Base-by-base conservation (phyloP, 768 basidiomycete species). In the Galerina sulciceps region DNA sequence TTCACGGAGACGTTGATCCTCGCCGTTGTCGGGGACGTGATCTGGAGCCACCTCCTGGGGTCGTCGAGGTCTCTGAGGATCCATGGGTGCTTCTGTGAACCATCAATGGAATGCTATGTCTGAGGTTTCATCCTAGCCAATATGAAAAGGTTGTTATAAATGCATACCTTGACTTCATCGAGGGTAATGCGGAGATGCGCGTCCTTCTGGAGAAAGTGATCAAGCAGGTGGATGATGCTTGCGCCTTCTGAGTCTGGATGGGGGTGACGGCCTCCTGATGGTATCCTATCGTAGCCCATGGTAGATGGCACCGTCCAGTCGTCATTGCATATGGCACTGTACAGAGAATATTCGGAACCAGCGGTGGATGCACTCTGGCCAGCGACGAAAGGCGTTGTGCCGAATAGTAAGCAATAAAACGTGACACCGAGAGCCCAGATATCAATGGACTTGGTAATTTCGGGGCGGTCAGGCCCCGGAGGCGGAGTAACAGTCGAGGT, bases 341-440 rank as follows among this genome's bases (percentile, higher is more conserved):
- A 96, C 51, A 97, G 75, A 54, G 81, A 82, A 71, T 85, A 97
- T 73, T 95, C 92, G 36, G 72, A 69, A 36, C 63, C 65, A 20
- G 42, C 17, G 13, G n/a, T 15, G 20, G 45, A 20, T 65, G 65
- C 20, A 59, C 65, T 64, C 66, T 55, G 51, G 43, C 69, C 66
- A 2, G 75, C 64, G 18, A 68, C 58, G 73, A 95, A 99, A 1
- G 96, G 96, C 1, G 90, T 85, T 55, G 77, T 79, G 10, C 94
- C 97, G 63, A 96, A 98, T 1, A 99, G 82, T 45, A 99, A 84
- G 69, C 95, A 96, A 74, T 94, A 99, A 4, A 98, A 79, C 2
- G 97, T 99, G 31, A 98, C 91, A 20, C 97, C 97, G 2, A 99
- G 83, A 0, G 97, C 96, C 97, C 97, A 99, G 35, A 99, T 85